Base-by-base conservation (phyloP, 345 rosid genomes). In the Euclidium syriacum region DNA sequence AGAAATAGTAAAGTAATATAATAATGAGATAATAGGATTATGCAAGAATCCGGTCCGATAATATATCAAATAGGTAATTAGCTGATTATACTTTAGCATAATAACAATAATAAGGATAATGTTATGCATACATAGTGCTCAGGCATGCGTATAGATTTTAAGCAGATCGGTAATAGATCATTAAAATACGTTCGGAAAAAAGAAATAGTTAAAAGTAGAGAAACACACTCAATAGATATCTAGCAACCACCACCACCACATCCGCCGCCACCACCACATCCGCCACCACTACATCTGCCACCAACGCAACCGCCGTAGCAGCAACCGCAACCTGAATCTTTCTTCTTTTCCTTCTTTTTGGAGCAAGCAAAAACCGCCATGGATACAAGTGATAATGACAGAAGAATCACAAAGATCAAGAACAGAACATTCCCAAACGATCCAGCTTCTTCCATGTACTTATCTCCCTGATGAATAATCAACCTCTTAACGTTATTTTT, bases 341-440 rank as follows among this genome's bases (percentile, higher is more conserved):
- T 24, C 16, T 65, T 52, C 12, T 41, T 24, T n/a, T n/a, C n/a
- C n/a, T n/a, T n/a, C n/a, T n/a, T n/a, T n/a, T n/a, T 10, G 4
- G 10, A 29, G 58, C 35, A 29, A 36, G 51, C 35, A 30, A 58
- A 58, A 49, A 49, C 44, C 6, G 20, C 42, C 58, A 67, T 22
- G 10, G 72, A 39, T 48, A 67, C 52, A 22, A 68, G 59, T 33
- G 50, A 11, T 40, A 68, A 32, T 40, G 65, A 68, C 14, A 50
- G 7, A 58, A 58, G 52, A 67, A 67, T 27, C 43, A 40, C 16
- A 43, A 58, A 58, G 58, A 58, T 38, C 51, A 49, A 61, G 66
- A 34, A 29, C 26, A 49, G 25, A 20, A 39, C 44, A 58, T 43
- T 10, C 32, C 27, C 36, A 16, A 41, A 32, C 9, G 11, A 46